Percentiles rank a stretch among this genome's conserved stretches.
Evolutionary conservation across 1,139 yeast genomes (phyloP).

Genomic region (Saccharomycopsis hybrid): DNA sequence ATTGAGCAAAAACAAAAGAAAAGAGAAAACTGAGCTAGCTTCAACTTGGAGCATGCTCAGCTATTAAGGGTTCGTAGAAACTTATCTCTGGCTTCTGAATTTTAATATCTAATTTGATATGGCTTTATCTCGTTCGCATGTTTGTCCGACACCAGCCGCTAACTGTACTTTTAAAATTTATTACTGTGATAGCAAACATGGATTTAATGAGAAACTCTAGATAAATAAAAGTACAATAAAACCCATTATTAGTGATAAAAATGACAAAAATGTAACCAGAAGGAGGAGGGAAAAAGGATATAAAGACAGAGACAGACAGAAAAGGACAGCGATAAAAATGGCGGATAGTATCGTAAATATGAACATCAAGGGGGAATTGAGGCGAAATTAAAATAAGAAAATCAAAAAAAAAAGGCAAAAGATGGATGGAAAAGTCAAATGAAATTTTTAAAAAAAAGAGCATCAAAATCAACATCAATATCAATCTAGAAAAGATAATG

Average conservation of each 20-base stretch:
- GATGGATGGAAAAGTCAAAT: not conserved
- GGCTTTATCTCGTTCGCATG: no score
- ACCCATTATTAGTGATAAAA: not conserved
- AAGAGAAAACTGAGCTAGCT: no score
- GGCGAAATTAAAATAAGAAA: not conserved
- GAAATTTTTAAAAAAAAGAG: not conserved
- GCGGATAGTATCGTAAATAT: not conserved
- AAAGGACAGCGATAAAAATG: not conserved
- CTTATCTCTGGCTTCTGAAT: no score
- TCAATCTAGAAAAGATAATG: not conserved
- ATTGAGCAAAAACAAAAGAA: no score
- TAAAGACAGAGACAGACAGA: not conserved
- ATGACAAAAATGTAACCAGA: slow-evolving; percentile 1
- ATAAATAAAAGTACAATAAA: no score
- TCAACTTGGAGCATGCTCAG: no score
- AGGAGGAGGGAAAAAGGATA: not conserved
- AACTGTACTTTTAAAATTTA: no score
- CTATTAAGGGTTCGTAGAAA: no score
- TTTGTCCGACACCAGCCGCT: no score
- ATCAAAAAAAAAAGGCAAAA: not conserved
- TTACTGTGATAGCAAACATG: no score
- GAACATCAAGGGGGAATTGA: not conserved
- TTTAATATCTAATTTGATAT: no score
- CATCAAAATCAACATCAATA: not conserved
- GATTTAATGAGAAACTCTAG: no score